These are phyloP conservation scores for Plenodomus tracheiphilus DNA, from an alignment of 2,329 filamentous ascomycete species.

Conservation along the genomic window DNA sequence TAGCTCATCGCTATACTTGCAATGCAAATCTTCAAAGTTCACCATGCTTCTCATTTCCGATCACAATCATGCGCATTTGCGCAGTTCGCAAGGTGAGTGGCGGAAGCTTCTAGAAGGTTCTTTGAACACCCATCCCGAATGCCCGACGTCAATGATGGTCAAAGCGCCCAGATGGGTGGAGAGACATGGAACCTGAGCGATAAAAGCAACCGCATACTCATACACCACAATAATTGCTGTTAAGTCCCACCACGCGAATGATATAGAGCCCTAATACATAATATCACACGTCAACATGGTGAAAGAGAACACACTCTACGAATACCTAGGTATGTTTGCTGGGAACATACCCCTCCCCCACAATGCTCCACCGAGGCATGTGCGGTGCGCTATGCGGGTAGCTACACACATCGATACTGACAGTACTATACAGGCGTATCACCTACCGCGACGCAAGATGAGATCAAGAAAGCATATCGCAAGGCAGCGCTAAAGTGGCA, in stretches of 20 bases:
- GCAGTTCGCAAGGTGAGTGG: neutral
- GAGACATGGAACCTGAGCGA: constrained; percentile 30
- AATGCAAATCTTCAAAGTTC: constrained; percentile 24
- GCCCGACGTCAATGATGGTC: constrained; percentile 23
- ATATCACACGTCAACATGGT: constrained; percentile 66
- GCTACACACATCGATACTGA: constrained; percentile 22
- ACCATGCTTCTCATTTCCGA: constrained; percentile 8
- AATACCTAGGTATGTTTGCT: constrained; percentile 63
- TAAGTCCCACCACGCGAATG: constrained; percentile 3
- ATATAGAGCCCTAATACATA: constrained; percentile 1
- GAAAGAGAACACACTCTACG: constrained; percentile 93
- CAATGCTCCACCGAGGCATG: constrained; percentile 7
- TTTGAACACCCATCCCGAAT: constrained; percentile 8
- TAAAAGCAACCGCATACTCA: constrained; percentile 32
- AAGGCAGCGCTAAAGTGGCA: constrained; percentile 91
- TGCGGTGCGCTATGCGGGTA: constrained; percentile 8
- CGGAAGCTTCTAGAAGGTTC: constrained; percentile 47
- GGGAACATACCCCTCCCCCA: constrained; percentile 25
- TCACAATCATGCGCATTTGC: neutral
- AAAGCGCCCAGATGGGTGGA: constrained; percentile 28
- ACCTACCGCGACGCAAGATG: constrained; percentile 81
- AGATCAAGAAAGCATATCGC: constrained; percentile 95
- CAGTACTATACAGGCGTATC: constrained; percentile 59
- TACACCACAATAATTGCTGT: constrained; percentile 17
- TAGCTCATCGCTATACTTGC: constrained; percentile 21